phyloP scores from a whole-genome alignment of 2,329 filamentous ascomycete genomes.

The Curvularia eragrostidis region DNA sequence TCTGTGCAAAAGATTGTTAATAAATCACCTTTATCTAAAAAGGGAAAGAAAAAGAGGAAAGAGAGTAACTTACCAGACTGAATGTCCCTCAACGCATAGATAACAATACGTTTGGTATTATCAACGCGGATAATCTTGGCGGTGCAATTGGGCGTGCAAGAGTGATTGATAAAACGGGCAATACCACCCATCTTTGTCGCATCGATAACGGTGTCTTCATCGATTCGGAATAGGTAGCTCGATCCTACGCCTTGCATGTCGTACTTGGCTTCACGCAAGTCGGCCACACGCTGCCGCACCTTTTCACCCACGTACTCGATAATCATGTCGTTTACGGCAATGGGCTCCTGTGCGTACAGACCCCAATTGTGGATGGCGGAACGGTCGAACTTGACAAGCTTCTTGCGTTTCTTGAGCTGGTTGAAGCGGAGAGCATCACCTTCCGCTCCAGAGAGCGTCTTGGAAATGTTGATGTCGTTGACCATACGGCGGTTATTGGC shows the following conservation, averaged over 20 bases:
- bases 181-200: conserved; percentile 99
- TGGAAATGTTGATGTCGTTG: conserved; percentile 94
- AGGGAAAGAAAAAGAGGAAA: conserved; percentile 3
- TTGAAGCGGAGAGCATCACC: conserved; percentile 97
- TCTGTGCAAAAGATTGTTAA: conserved; percentile 62
- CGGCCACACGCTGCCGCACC: conserved; percentile 95
- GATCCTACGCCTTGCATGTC: conserved; percentile 96
- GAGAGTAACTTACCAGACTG: conserved; percentile 76
- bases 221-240: conserved; percentile 97
- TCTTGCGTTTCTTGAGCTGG: conserved; percentile 99
- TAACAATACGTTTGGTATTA: conserved; percentile 97
- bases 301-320: conserved; percentile 99
- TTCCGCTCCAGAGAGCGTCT: conserved; percentile 72
- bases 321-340: conserved; percentile 97
- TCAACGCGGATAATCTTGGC: conserved; percentile 99
- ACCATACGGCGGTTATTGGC: conserved; percentile 94
- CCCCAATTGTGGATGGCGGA: conserved; percentile 99
- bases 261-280: conserved; percentile 90
- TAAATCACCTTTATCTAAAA: not conserved
- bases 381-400: conserved; percentile 95
- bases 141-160: conserved; percentile 97
- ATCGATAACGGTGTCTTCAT: conserved; percentile 96
- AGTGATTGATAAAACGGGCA: conserved; percentile 98
- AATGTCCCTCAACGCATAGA: conserved; percentile 96
- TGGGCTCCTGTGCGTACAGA: conserved; percentile 96